Conservation (phyloP, 2,329 filamentous ascomycete species). For the Escovopsis sp. region DNA sequence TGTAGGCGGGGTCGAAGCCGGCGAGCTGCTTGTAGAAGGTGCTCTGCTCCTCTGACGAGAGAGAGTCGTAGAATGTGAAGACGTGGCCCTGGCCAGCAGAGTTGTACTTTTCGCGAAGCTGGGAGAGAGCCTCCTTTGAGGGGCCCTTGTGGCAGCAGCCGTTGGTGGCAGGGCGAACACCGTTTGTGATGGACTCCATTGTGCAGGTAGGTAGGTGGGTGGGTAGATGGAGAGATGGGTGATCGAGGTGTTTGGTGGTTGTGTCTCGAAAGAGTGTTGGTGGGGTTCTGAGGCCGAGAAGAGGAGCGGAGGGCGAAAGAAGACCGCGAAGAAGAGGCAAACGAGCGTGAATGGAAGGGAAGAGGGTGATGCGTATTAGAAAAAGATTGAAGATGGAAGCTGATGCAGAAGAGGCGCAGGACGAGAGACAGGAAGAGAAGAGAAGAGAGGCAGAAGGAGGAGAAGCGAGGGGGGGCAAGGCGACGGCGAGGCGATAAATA, state of each 20-base stretch:
- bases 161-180: constrained; percentile 22
- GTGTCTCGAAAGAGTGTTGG: not conserved
- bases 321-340: too few species aligned
- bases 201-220: constrained; percentile 4
- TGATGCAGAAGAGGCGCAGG: not conserved
- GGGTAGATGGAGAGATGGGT: not conserved
- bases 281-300: too few species aligned
- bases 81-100: constrained; percentile 68
- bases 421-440: too few species aligned
- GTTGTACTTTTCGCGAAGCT: constrained; percentile 57
- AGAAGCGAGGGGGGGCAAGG: not conserved
- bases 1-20: constrained; percentile 66
- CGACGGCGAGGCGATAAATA: not conserved
- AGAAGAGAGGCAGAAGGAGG: not conserved
- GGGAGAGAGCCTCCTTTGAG: constrained; percentile 47
- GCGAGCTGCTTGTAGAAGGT: constrained; percentile 68
- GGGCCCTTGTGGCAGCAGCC: constrained; percentile 30
- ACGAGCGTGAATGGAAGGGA: not conserved
- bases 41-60: constrained; percentile 58
- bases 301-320: too few species aligned
- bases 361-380: not conserved
- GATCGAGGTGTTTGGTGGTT: not conserved
- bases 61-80: constrained; percentile 67
- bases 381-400: not conserved
- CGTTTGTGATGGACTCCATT: constrained; percentile 30